Percentiles rank a stretch among this genome's conserved stretches.
Evolutionary conservation across 768 basidiomycete genomes (phyloP).

Genomic region (Neoboletus subvelutipes): DNA sequence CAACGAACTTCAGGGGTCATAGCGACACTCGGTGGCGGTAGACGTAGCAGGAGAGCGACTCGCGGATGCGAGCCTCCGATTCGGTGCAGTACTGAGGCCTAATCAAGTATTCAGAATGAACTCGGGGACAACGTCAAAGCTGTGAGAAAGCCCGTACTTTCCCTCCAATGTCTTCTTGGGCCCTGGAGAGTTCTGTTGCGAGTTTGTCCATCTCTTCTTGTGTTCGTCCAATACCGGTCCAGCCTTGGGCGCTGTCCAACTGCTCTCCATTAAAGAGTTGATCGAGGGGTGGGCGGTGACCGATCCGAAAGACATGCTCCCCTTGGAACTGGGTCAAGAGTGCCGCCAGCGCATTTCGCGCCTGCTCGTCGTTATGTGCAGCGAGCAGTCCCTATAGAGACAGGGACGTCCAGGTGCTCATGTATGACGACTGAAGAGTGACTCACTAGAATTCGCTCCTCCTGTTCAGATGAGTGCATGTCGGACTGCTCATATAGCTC

Average conservation of each 20-base stretch:
- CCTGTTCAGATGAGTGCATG: slow-evolving; percentile 14
- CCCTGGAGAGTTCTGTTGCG: slow-evolving; percentile 41
- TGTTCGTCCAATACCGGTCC: slow-evolving; percentile 54
- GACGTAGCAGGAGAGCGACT: slow-evolving; percentile 59
- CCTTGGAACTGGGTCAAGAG: slow-evolving; percentile 68
- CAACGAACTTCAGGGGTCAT: slow-evolving; percentile 90
- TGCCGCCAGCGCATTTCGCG: slow-evolving; percentile 62
- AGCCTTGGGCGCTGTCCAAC: slow-evolving; percentile 45
- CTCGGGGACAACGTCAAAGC: background rate
- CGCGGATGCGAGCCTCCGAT: slow-evolving; percentile 49
- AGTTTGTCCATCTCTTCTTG: slow-evolving; percentile 52
- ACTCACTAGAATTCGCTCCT: slow-evolving; percentile 20
- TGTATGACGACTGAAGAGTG: background rate
- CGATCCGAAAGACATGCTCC: slow-evolving; percentile 75
- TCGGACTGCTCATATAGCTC: background rate
- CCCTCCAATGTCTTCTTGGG: slow-evolving; percentile 77
- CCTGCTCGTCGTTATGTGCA: slow-evolving; percentile 47
- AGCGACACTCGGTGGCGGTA: slow-evolving; percentile 75
- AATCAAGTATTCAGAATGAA: background rate
- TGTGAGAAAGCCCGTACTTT: slow-evolving; percentile 48
- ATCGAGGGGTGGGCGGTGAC: slow-evolving; percentile 58
- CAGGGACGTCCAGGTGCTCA: background rate
- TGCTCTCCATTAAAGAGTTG: slow-evolving; percentile 54
- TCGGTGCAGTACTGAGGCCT: slow-evolving; percentile 62
- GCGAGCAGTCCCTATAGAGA: slow-evolving; percentile 42